Evolutionary conservation across 2,329 filamentous ascomycete species (phyloP), one percentile per base, ranked within the genome.

Genomic region (Zasmidium citrigriseum): DNA sequence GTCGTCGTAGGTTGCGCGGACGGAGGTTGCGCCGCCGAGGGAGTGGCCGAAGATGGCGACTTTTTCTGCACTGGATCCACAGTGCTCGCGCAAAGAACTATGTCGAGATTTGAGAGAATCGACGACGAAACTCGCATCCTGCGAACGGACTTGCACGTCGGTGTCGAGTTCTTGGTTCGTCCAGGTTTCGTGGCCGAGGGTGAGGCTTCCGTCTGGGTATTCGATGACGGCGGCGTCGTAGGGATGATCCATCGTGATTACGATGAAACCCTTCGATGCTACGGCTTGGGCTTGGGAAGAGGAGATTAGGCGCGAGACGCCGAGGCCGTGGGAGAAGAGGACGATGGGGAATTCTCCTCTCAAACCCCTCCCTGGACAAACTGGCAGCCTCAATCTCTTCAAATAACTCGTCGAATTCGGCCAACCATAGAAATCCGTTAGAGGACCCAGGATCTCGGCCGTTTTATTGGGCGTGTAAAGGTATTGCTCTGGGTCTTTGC

Each of bases 191-290:
- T 53, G 67, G 56, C 52, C 65, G 41, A 60, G 64, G 9, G 73
- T 64, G 9, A 75, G 60, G 0, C 70, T 70, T 3, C 75, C 79
- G 54, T 81, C 69, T 0, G 79, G 76, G 18, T 79, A 82, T 55
- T 82, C 76, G 4, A 83, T 74, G n/a, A 79, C 68, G 0, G 64
- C 57, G 0, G 76, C 72, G 45, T 83, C 80, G 52, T 79, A 77
- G 0, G 81, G 74, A 50, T 83, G 81, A 55, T 83, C 82, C 18
- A 84, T 68, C 0, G 79, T 69, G 12, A 82, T 68, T 1, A 83
- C 77, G 0, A 76, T 69, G 49, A 76, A 78, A 0, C 80, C 80
- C 2, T 75, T 69, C 11, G 77, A 78, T 0, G 80, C 78, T 1
- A 84, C 68, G 2, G 78, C 75, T 2, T 75, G 73, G 1, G 79